Conservation (phyloP, 2,329 filamentous ascomycete species). For the Fusarium sacchari region DNA sequence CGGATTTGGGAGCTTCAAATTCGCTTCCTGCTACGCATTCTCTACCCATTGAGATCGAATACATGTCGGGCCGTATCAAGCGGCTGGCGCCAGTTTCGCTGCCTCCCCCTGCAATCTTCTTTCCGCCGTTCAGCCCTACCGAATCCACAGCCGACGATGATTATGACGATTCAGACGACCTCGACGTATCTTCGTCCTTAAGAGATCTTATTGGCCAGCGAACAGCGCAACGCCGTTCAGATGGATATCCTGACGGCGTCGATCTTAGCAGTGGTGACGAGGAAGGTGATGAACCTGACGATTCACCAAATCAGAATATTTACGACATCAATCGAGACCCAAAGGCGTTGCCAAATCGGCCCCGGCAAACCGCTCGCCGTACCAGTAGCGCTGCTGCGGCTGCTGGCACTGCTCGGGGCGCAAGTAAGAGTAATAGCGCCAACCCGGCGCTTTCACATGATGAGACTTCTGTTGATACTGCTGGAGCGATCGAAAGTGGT, state of each 20-base stretch:
- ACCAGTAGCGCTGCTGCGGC: conserved; percentile 49
- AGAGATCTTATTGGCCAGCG: conserved; percentile 48
- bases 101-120: conserved; percentile 64
- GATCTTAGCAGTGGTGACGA: conserved; percentile 56
- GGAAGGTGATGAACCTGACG: conserved; percentile 53
- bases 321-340: conserved; percentile 41
- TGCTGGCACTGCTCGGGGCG: conserved; percentile 44
- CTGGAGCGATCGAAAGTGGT: conserved; percentile 52
- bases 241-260: conserved; percentile 54
- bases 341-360: conserved; percentile 32
- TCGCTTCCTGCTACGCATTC: neutral
- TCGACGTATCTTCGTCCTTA: conserved; percentile 45
- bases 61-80: conserved; percentile 55
- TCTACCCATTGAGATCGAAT: conserved; percentile 55
- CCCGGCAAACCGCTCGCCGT: conserved; percentile 22
- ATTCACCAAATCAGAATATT: conserved; percentile 47
- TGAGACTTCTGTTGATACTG: conserved; percentile 54
- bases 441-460: conserved; percentile 42
- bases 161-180: conserved; percentile 40
- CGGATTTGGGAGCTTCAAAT: conserved; percentile 27
- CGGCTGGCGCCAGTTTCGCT: conserved; percentile 59
- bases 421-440: conserved; percentile 47
- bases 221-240: conserved; percentile 52
- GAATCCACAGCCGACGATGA: conserved; percentile 50
- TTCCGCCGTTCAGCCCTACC: conserved; percentile 57